phyloP scores from a whole-genome alignment of 2,329 filamentous ascomycete genomes.

The Cytospora mali region DNA sequence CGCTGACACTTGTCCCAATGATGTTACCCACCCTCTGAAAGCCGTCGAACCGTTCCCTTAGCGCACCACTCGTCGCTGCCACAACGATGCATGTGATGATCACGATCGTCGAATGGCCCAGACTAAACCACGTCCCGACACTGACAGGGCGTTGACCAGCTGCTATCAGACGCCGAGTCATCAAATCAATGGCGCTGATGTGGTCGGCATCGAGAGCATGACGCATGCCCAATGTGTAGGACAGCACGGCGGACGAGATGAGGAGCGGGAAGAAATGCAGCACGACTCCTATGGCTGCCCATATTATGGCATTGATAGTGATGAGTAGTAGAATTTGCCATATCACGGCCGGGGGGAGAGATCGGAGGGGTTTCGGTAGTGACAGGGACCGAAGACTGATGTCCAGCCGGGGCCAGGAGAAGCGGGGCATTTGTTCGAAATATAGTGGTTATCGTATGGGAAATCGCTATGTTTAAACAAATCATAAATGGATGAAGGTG shows the following conservation, averaged over 20 bases:
- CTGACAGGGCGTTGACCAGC: conserved; percentile 84
- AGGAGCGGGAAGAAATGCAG: conserved; percentile 61
- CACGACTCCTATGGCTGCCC: conserved; percentile 56
- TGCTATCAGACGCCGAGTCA: conserved; percentile 87
- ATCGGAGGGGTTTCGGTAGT: conserved; percentile 35
- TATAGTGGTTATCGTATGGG: not conserved
- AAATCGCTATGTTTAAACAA: not conserved
- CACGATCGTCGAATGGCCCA: conserved; percentile 93
- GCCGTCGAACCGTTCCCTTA: conserved; percentile 77
- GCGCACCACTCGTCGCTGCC: conserved; percentile 83
- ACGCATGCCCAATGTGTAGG: conserved; percentile 85
- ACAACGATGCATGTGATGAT: conserved; percentile 89
- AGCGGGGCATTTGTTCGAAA: conserved; percentile 23
- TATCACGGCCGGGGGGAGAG: conserved; percentile 40
- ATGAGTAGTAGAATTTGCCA: conserved; percentile 55
- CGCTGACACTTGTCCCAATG: conserved; percentile 85
- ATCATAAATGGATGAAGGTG: too few relatives aligned
- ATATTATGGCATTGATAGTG: conserved; percentile 55
- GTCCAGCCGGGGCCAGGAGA: conserved; percentile 26
- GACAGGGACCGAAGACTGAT: conserved; percentile 25
- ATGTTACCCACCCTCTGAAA: conserved; percentile 84
- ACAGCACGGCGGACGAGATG: conserved; percentile 78
- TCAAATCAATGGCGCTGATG: conserved; percentile 83
- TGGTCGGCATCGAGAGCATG: conserved; percentile 99
- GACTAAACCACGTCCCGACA: conserved; percentile 91